Conservation (phyloP, 2,329 filamentous ascomycete genomes). For the Apiospora arundinis region DNA sequence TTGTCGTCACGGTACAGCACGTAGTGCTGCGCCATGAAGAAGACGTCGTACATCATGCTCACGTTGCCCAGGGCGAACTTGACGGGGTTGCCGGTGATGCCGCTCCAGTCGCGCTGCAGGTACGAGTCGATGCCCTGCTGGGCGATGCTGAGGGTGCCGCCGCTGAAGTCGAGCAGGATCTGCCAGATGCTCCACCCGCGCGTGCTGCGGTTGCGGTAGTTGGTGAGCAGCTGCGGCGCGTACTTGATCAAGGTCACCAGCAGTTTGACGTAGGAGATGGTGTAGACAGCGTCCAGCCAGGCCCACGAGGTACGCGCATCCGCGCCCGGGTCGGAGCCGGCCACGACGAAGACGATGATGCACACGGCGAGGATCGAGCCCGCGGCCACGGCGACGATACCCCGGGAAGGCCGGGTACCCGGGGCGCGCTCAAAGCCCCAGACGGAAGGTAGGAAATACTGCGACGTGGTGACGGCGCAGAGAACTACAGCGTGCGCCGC, state of each 20-base stretch:
- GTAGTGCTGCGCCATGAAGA: conserved; percentile 92
- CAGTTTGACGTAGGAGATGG: conserved; percentile 87
- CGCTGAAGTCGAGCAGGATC: conserved; percentile 83
- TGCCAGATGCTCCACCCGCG: conserved; percentile 85
- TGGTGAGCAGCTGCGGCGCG: conserved; percentile 82
- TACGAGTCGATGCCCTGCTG: conserved; percentile 88
- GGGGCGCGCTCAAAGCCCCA: conserved; percentile 76
- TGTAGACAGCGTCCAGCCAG: conserved; percentile 68
- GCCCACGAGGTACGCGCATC: conserved; percentile 59
- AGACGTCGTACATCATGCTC: conserved; percentile 81
- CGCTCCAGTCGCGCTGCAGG: conserved; percentile 85
- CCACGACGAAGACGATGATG: conserved; percentile 54
- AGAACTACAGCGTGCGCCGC: conserved; percentile 80
- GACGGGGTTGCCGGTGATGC: conserved; percentile 87
- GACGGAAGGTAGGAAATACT: conserved; percentile 71
- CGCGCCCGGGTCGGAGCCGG: conserved; percentile 36
- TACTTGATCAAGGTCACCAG: conserved; percentile 91
- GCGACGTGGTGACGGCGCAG: conserved; percentile 75
- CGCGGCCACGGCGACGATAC: conserved; percentile 72
- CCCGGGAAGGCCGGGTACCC: conserved; percentile 61
- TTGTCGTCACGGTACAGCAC: conserved; percentile 65
- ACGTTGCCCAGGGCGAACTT: conserved; percentile 89
- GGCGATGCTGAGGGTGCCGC: conserved; percentile 79
- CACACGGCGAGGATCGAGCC: conserved; percentile 67
- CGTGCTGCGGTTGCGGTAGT: conserved; percentile 85